A percentile compares a stretch with the other conserved stretches of the same genome.
These are phyloP conservation scores for Blastosporella zonata DNA, from an alignment of 1,284 basidiomycete species.

Conservation along the genomic window DNA sequence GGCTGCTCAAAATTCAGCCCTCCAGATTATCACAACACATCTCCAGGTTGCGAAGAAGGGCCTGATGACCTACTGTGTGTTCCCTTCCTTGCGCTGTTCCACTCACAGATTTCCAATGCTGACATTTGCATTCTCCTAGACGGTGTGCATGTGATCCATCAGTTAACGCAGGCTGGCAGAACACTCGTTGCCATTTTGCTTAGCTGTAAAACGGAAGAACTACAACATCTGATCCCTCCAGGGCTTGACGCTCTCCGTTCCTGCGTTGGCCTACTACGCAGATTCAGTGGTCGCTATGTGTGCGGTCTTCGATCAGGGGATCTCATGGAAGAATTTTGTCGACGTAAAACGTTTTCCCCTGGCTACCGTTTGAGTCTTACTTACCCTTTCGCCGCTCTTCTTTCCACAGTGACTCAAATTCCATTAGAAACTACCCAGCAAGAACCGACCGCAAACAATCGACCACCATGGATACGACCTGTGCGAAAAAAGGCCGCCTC, in stretches of 20 bases:
- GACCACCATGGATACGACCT: constrained; percentile 85
- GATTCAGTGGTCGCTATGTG: constrained; percentile 79
- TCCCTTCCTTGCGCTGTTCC: constrained; percentile 11
- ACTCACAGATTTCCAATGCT: constrained; percentile 9
- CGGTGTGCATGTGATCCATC: constrained; percentile 91
- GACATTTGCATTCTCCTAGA: constrained; percentile 41
- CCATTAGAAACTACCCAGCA: constrained; percentile 67
- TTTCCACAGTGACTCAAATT: constrained; percentile 72
- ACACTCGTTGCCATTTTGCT: constrained; percentile 82
- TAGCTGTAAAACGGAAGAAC: constrained; percentile 67
- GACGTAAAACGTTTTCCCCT: constrained; percentile 56
- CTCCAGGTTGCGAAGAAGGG: constrained; percentile 83
- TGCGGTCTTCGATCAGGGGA: constrained; percentile 87
- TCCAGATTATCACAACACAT: constrained; percentile 81
- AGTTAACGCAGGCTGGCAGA: constrained; percentile 88
- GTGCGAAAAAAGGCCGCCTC: constrained; percentile 69
- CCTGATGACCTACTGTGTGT: constrained; percentile 88
- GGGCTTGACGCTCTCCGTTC: constrained; percentile 81
- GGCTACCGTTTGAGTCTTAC: constrained; percentile 10
- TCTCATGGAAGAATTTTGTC: constrained; percentile 89
- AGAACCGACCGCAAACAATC: constrained; percentile 50
- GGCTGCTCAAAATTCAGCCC: constrained; percentile 66
- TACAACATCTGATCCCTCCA: constrained; percentile 73
- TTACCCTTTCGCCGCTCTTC: constrained; percentile 13
- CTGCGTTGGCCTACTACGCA: constrained; percentile 76